Base-by-base conservation (phyloP, 179 eudicot species). In the Silene noctiflora region DNA sequence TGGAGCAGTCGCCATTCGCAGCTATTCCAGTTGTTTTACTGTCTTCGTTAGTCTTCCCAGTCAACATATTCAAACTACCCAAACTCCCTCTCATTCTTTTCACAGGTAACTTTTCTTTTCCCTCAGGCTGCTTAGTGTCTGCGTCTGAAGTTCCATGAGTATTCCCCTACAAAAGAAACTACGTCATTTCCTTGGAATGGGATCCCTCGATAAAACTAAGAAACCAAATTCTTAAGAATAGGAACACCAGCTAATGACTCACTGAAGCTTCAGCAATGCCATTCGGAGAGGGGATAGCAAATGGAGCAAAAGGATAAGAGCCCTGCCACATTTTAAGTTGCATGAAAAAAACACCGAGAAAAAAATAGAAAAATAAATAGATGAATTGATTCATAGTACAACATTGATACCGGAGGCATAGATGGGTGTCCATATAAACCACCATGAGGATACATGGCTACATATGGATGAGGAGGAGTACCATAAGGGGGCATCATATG, bases 361-460 rank as follows among this genome's bases (percentile, higher is more conserved):
- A 67, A 35, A 60, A 20, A 19, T 3, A 27, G 55, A 6, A 33
- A 19, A 48, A 68, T 63, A 31, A 16, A 65, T 69, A 19, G 35
- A 66, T 27, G 4, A 0, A 25, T 42, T 42, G 11, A 60, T 42
- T 65, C 9, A 71, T 24, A 21, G 58, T 72, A 31, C 25, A 62
- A 60, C 69, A 70, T 63, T 70, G 77, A 33, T 88, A 95, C 99
- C 87, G 97, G 97, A 79, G 98, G 94, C 63, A 96, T 88, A 59
- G 98, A 88, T 60, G 99, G 99, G 85, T 96, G 99, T 19, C 96
- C 94, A 67, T 96, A 96, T 62, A 96, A 74, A 48, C 95, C 96
- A 79, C 99, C 99, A 82, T 86, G 98, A 73, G 98, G 98, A 89
- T 96, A 96, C 99, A 96, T 93, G 74, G 98, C 97, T 77, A 96